A percentile compares a stretch with the other conserved stretches of the same genome.
These are phyloP conservation scores for Jamesozyma piceae DNA, from an alignment of 805 yeast genomes.

Conservation along the genomic window DNA sequence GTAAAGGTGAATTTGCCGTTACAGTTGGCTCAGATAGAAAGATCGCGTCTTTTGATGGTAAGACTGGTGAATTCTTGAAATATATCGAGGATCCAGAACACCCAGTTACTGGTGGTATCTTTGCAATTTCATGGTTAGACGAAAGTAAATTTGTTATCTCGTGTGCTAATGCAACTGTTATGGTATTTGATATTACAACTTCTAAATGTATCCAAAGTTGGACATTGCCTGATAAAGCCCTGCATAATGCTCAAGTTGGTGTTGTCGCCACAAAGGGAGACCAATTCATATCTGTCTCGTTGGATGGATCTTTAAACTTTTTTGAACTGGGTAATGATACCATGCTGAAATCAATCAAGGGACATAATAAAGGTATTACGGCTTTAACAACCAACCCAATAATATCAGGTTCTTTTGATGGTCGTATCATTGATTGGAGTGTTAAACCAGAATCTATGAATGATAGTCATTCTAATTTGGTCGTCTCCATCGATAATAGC, in stretches of 20 bases:
- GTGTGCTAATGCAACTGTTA: conserved; percentile 73
- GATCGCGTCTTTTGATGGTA: conserved; percentile 75
- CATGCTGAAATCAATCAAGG: conserved; percentile 38
- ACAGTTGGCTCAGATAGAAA: conserved; percentile 81
- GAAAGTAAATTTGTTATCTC: conserved; percentile 56
- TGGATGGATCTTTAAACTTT: conserved; percentile 62
- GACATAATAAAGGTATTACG: conserved; percentile 81
- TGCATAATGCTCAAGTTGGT: conserved; percentile 72
- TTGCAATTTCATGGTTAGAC: conserved; percentile 60
- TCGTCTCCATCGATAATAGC: conserved; percentile 41
- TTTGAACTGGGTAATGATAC: conserved; percentile 35
- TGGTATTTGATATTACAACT: conserved; percentile 47
- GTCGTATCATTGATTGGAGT: conserved; percentile 57
- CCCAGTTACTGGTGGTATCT: conserved; percentile 72
- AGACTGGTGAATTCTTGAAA: conserved; percentile 63
- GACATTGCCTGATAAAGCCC: conserved; percentile 34
- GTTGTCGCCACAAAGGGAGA: conserved; percentile 50
- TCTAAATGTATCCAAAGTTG: conserved; percentile 42
- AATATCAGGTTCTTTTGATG: conserved; percentile 75
- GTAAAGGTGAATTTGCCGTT: conserved; percentile 53
- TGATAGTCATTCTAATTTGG: conserved; percentile 53
- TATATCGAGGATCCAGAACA: conserved; percentile 34
- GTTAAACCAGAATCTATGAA: conserved; percentile 27
- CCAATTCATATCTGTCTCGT: conserved; percentile 54
- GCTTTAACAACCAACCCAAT: conserved; percentile 34